Percentiles rank a stretch among this genome's conserved stretches.
These are phyloP conservation scores for Eutypella sp. DNA, from an alignment of 2,329 filamentous ascomycete genomes.

Conservation along the genomic window DNA sequence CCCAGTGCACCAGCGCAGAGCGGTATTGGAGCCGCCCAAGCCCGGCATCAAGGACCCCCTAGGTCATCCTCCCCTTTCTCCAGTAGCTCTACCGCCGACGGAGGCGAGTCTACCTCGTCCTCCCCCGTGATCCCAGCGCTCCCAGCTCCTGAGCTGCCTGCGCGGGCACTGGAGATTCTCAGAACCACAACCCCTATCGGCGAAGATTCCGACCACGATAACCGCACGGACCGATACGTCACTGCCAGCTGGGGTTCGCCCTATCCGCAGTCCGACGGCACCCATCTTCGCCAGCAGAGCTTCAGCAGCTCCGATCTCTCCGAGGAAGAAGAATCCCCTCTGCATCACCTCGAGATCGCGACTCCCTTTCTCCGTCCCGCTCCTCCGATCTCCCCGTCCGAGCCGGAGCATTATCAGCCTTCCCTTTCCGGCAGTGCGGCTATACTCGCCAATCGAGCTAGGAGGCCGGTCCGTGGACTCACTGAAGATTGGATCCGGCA, in stretches of 20 bases:
- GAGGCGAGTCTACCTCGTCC: constrained; percentile 44
- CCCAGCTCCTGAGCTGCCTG: constrained; percentile 52
- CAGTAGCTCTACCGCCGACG: constrained; percentile 54
- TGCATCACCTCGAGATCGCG: constrained; percentile 57
- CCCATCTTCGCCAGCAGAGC: constrained; percentile 44
- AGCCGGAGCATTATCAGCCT: constrained; percentile 29
- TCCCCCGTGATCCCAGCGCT: constrained; percentile 57
- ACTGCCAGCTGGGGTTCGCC: constrained; percentile 91
- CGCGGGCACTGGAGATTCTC: constrained; percentile 49
- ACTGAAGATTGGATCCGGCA: constrained; percentile 85
- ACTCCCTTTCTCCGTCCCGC: constrained; percentile 58
- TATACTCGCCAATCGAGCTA: constrained; percentile 58
- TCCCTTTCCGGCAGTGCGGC: constrained; percentile 46
- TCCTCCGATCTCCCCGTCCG: constrained; percentile 37
- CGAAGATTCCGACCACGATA: constrained; percentile 27
- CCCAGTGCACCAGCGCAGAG: constrained; percentile 60
- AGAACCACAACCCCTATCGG: constrained; percentile 39
- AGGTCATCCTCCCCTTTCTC: constrained; percentile 54
- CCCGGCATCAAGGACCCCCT: constrained; percentile 33
- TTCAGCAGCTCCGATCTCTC: constrained; percentile 52
- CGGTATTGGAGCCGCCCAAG: constrained; percentile 37
- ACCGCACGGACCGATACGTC: constrained; percentile 47
- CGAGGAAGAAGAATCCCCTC: constrained; percentile 51
- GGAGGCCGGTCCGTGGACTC: constrained; percentile 56
- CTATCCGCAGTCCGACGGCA: constrained; percentile 63